A percentile compares a stretch with the other conserved stretches of the same genome.
Conservation (phyloP, 2,329 filamentous ascomycete genomes). For the Pyrenophora seminiperda region DNA sequence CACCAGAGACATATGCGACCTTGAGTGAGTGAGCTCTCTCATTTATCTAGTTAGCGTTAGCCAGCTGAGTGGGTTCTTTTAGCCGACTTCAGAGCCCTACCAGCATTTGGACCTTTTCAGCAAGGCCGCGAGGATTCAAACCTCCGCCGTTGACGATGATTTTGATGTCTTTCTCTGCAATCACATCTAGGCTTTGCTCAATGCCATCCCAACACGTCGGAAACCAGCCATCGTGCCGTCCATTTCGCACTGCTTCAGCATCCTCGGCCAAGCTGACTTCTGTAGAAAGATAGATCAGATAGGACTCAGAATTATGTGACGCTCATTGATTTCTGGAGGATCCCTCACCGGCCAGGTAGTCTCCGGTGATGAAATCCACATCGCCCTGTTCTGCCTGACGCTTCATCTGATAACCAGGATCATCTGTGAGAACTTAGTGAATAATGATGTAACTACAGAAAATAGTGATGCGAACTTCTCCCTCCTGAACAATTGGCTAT, state of each 20-base stretch:
- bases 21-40: conserved; percentile 47
- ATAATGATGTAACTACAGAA: conserved; percentile 3
- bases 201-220: conserved; percentile 58
- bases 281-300: no score
- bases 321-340: no score
- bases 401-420: conserved; percentile 48
- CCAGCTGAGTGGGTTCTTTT: neutral
- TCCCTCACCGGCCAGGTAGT: conserved; percentile 52
- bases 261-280: conserved; percentile 56
- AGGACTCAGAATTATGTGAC: no score
- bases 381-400: conserved; percentile 43
- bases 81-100: no score
- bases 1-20: conserved; percentile 54
- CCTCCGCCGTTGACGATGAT: conserved; percentile 63
- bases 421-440: conserved; percentile 24
- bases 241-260: conserved; percentile 48
- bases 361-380: conserved; percentile 51
- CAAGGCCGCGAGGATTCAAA: conserved; percentile 59
- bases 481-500: conserved; percentile 50
- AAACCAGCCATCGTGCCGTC: conserved; percentile 53
- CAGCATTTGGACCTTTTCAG: conserved; percentile 52
- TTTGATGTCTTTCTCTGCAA: conserved; percentile 58
- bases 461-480: conserved; percentile 23
- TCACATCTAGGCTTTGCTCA: conserved; percentile 52
- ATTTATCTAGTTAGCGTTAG: conserved; percentile 31